phyloP scores from a whole-genome alignment of 73 alveolate species.

The Paramecium biaurelia region DNA sequence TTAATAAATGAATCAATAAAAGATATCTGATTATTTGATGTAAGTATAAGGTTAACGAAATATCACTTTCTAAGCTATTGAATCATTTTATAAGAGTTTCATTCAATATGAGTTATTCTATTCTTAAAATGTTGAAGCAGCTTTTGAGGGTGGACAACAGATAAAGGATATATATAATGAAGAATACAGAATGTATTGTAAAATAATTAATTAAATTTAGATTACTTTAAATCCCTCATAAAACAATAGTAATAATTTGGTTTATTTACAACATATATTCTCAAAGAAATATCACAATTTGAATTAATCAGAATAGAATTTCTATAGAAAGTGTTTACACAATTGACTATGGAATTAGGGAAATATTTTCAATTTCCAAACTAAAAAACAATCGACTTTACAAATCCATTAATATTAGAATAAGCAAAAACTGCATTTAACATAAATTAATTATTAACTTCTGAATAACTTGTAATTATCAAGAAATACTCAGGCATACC shows the following conservation, averaged over 20 bases:
- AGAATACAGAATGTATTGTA: constrained; percentile 12
- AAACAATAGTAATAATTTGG: constrained; percentile 6
- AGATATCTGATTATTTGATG: constrained; percentile 4
- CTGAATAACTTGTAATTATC: background rate
- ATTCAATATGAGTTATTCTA: background rate
- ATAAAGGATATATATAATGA: background rate
- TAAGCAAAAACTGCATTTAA: background rate
- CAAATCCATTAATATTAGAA: background rate
- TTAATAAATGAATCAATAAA: background rate
- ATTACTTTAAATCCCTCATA: background rate
- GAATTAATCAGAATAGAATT: background rate
- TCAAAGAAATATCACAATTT: background rate
- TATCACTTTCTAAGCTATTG: background rate
- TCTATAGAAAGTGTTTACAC: background rate
- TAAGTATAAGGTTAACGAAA: constrained; percentile 28
- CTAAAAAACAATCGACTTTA: background rate
- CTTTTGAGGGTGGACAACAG: background rate
- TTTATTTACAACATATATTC: background rate
- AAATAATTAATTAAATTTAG: background rate
- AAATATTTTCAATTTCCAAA: background rate
- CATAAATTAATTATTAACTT: background rate
- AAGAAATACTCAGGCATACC: background rate
- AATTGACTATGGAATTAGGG: background rate
- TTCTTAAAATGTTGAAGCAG: background rate
- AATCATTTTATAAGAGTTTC: background rate